phyloP scores from a whole-genome alignment of 2,329 filamentous ascomycete species.

The Verticillium nonalfalfae region DNA sequence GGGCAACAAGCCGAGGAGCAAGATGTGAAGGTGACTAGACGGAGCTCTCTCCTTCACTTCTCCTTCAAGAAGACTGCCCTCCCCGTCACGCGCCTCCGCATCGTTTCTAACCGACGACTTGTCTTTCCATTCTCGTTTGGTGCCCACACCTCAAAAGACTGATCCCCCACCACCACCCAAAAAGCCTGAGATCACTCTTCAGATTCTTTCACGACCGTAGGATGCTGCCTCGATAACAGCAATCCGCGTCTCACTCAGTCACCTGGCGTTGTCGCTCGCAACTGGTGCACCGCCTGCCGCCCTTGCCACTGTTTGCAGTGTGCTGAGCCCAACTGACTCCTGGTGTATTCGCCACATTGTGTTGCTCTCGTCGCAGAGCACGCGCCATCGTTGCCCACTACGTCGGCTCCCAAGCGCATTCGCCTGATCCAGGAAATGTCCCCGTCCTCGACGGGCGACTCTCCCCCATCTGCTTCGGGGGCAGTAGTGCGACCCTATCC shows the following conservation, averaged over 20 bases:
- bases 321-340: neutral
- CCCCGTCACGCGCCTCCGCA: neutral
- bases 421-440: constrained; percentile 33
- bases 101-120: neutral
- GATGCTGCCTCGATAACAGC: constrained; percentile 5
- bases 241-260: constrained; percentile 1
- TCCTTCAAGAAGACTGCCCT: neutral
- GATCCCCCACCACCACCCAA: neutral
- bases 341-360: neutral
- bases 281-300: neutral
- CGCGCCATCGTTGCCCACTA: constrained; percentile 10
- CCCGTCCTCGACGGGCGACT: constrained; percentile 48
- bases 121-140: neutral
- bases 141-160: neutral
- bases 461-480: constrained; percentile 34
- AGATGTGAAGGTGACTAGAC: neutral
- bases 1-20: neutral
- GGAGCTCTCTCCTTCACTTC: neutral
- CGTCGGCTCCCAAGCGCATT: constrained; percentile 14
- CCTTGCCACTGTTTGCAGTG: neutral
- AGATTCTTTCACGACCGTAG: neutral
- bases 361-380: constrained; percentile 3
- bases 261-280: neutral
- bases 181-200: neutral
- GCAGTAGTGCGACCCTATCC: constrained; percentile 35